Percentiles rank a stretch among this genome's conserved stretches.
Evolutionary conservation across 805 yeast genomes (phyloP).

Genomic region (Candida wancherniae): DNA sequence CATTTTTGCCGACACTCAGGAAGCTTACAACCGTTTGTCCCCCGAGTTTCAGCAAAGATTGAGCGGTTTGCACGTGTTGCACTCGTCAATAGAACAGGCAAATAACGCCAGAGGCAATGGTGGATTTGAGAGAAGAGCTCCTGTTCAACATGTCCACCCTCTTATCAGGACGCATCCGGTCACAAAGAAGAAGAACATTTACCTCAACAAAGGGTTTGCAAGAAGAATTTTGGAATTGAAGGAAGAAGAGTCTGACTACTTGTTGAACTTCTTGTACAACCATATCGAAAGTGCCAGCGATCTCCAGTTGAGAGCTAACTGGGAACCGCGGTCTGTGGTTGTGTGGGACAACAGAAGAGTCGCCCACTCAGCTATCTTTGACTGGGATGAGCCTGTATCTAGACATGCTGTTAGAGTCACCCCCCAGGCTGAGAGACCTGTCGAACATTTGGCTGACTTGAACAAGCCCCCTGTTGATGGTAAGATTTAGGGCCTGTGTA

Average conservation of each 20-base stretch:
- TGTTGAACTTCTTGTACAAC: conserved; percentile 52
- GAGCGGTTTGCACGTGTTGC: conserved; percentile 59
- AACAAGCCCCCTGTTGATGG: conserved; percentile 21
- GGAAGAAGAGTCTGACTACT: conserved; percentile 60
- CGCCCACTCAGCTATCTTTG: conserved; percentile 64
- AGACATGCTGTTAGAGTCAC: conserved; percentile 75
- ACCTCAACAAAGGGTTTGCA: conserved; percentile 56
- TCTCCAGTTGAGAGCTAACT: conserved; percentile 62
- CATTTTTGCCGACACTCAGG: conserved; percentile 65
- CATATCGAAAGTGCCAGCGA: conserved; percentile 53
- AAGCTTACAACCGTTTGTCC: conserved; percentile 68
- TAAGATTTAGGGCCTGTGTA: no score
- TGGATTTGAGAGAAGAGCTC: conserved; percentile 60
- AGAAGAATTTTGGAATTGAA: conserved; percentile 68
- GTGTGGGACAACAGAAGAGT: conserved; percentile 78
- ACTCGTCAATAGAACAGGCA: conserved; percentile 71
- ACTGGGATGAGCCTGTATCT: conserved; percentile 56
- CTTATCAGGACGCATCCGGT: conserved; percentile 71
- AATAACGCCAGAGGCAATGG: conserved; percentile 48
- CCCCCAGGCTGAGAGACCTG: conserved; percentile 69
- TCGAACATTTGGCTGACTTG: conserved; percentile 35
- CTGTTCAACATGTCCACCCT: conserved; percentile 63
- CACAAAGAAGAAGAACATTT: conserved; percentile 55
- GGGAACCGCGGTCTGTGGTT: conserved; percentile 68
- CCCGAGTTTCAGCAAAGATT: conserved; percentile 57